phyloP scores from a whole-genome alignment of 139 green algal genomes.

The Picochlorum sp. region DNA sequence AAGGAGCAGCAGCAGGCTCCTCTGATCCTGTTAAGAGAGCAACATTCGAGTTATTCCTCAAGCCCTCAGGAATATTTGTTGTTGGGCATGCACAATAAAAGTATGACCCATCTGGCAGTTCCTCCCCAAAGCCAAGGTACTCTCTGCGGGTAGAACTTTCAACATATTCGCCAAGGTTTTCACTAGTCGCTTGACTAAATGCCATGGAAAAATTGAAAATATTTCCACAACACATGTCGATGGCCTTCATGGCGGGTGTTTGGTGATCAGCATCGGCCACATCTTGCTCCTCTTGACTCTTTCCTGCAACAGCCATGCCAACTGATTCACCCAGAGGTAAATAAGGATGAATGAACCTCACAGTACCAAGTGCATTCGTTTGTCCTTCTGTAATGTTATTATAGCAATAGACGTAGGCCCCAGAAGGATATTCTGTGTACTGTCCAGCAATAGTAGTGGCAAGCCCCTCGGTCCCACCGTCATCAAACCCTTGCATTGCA shows the following conservation, averaged over 20 bases:
- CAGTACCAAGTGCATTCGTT: not conserved
- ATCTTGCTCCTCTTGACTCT: not conserved
- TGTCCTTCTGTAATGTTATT: conserved; percentile 1
- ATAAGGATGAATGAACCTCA: not conserved
- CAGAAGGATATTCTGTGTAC: not conserved
- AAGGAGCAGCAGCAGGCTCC: not conserved
- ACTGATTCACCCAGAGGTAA: not conserved
- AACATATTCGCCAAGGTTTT: not conserved
- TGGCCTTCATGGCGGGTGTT: not conserved
- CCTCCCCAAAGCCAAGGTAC: not conserved
- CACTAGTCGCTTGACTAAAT: not conserved
- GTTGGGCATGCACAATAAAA: conserved; percentile 1
- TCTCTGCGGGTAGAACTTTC: not conserved
- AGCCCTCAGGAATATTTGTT: conserved; percentile 3
- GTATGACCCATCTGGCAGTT: not conserved
- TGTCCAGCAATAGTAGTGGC: not conserved
- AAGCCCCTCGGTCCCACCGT: not conserved
- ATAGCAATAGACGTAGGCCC: not conserved
- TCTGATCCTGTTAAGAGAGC: not conserved
- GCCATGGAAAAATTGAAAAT: conserved; percentile 2
- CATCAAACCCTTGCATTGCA: not conserved
- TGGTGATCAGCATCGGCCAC: not conserved
- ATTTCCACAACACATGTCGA: not conserved
- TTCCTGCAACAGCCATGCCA: not conserved
- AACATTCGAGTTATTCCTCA: not conserved